phyloP scores from a whole-genome alignment of 1,139 yeast species.

The Taphrina pruni region DNA sequence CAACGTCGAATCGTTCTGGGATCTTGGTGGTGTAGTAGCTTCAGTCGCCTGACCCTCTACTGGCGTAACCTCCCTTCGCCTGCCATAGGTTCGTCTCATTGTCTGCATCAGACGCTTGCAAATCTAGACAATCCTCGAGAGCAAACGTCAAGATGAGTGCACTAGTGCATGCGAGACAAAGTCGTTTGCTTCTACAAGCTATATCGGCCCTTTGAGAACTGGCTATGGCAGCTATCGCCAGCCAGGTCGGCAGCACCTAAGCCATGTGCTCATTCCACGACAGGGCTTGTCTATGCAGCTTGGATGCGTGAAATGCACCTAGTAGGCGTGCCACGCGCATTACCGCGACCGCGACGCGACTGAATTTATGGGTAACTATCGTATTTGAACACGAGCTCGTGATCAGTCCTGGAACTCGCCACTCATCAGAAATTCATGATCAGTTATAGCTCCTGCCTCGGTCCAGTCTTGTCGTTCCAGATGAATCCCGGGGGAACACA shows the following conservation, averaged over 20 bases:
- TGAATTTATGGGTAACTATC: neutral
- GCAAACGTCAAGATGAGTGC: neutral
- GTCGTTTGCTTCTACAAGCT: too few relatives aligned
- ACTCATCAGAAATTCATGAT: too few relatives aligned
- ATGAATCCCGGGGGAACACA: too few relatives aligned
- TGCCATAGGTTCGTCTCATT: constrained; percentile 15
- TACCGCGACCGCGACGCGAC: constrained; percentile 21
- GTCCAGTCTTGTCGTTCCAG: too few relatives aligned
- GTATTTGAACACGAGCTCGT: neutral
- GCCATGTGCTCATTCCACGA: neutral
- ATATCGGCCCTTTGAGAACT: too few relatives aligned
- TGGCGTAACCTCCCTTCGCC: constrained; percentile 2
- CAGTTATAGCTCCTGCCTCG: too few relatives aligned
- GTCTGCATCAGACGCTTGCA: constrained; percentile 9
- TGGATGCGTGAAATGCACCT: neutral
- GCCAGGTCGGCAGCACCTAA: neutral
- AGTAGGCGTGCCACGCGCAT: neutral
- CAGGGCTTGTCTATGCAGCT: neutral
- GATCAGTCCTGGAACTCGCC: neutral
- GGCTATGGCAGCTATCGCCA: too few relatives aligned
- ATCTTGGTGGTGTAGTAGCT: constrained; percentile 26
- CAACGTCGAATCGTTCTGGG: constrained; percentile 3
- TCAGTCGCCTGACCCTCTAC: neutral
- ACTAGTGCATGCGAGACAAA: too few relatives aligned
- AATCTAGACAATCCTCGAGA: neutral